Conservation (phyloP, 1,284 basidiomycete genomes). For the Malassezia arunalokei region DNA sequence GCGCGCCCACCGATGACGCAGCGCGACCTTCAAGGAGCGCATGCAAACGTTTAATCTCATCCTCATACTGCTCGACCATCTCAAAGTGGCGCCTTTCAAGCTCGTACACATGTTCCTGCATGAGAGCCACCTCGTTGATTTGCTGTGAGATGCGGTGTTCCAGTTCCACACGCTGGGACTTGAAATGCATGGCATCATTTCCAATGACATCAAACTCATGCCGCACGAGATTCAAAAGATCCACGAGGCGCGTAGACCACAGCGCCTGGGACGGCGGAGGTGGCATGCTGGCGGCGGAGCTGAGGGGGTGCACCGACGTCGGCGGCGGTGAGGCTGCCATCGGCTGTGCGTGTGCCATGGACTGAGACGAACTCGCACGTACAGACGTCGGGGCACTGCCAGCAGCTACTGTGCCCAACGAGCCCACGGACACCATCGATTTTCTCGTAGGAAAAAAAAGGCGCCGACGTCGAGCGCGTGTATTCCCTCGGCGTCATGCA, state of each 20-base stretch:
- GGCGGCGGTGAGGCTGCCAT: conserved; percentile 3
- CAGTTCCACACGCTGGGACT: conserved; percentile 74
- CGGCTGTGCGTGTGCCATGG: neutral
- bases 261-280: conserved; percentile 8
- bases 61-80: conserved; percentile 62
- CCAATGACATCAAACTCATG: conserved; percentile 72
- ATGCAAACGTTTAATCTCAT: conserved; percentile 59
- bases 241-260: conserved; percentile 53
- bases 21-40: conserved; percentile 53
- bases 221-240: conserved; percentile 69
- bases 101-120: conserved; percentile 58
- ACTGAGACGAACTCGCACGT: conserved; percentile 3
- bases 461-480: too few relatives aligned
- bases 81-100: conserved; percentile 63
- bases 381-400: neutral
- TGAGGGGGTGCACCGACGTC: conserved; percentile 2
- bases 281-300: neutral
- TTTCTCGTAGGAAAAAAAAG: too few relatives aligned
- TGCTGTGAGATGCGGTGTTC: conserved; percentile 57
- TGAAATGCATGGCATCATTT: conserved; percentile 58
- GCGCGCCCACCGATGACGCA: neutral
- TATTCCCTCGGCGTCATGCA: too few relatives aligned
- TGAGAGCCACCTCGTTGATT: conserved; percentile 32
- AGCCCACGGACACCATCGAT: conserved; percentile 12
- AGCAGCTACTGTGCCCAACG: conserved; percentile 7